Base-by-base conservation (phyloP, 2,329 filamentous ascomycete species). In the Xylaria sp. region DNA sequence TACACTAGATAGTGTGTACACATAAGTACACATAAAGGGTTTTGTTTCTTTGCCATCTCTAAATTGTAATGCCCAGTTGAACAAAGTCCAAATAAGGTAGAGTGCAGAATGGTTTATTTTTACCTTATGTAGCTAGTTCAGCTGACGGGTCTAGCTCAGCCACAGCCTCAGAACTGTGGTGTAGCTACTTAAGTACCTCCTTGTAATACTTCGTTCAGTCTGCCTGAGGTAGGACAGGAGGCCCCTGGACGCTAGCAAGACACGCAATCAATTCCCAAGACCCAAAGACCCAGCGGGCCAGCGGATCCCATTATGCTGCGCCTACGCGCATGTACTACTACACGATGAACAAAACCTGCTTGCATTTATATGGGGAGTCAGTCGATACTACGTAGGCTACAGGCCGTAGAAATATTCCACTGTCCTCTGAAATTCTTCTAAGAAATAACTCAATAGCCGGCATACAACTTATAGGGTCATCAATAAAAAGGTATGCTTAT, bases 261-360 rank as follows among this genome's bases (percentile, higher is more conserved):
- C 39, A 31, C 39, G 47, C 59, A 53, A 54, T 61, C 61, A 67
- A 60, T 60, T 53, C 47, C 4, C 27, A 33, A 9, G 27, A 51
- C 49, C 61, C 44, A 51, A 50, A n/a, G n/a, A n/a, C n/a, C n/a
- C n/a, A n/a, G 60, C 42, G n/a, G 55, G 25, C 64, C 22, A 53
- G 59, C 53, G 45, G 63, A 49, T 57, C 47, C 50, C n/a, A 36
- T 49, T 17, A 15, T 63, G 57, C 65, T 67, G 56, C 61, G 61
- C 65, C 50, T 54, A 22, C 49, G 15, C 42, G 20, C 22, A 17
- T 29, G 27, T 45, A 58, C 50, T 45, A 58, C 50, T 20, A 49
- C 55, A 20, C 22, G 15, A 47, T 47, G 27, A 53, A 54, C 45
- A 59, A 44, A 47, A 57, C 42, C 17, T 36, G 42, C 42, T 20